A percentile compares a stretch with the other conserved stretches of the same genome.
Evolutionary conservation across 2,329 filamentous ascomycete species (phyloP).

Genomic region (Claviceps lovelessii): DNA sequence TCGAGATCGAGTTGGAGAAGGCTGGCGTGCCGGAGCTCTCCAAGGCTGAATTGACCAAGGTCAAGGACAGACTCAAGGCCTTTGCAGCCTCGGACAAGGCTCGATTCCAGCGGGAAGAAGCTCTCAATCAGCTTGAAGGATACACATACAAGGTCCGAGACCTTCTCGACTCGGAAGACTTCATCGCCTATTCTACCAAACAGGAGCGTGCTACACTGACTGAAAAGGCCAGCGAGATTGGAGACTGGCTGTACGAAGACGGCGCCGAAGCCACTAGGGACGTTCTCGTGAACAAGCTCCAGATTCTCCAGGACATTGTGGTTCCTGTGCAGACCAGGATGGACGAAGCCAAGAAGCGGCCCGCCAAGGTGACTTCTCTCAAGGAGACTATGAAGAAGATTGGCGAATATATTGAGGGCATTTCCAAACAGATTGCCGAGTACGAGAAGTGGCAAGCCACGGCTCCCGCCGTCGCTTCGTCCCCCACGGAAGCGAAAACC

Average conservation of each 20-base stretch:
- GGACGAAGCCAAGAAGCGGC: slow-evolving; percentile 57
- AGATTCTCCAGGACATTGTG: slow-evolving; percentile 63
- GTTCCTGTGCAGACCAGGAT: slow-evolving; percentile 62
- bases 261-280: slow-evolving; percentile 62
- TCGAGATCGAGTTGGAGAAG: slow-evolving; percentile 35
- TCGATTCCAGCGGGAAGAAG: slow-evolving; percentile 65
- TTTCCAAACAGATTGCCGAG: slow-evolving; percentile 56
- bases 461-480: slow-evolving; percentile 28
- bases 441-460: slow-evolving; percentile 48
- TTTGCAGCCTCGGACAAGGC: slow-evolving; percentile 78
- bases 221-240: slow-evolving; percentile 50
- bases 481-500: slow-evolving; percentile 33
- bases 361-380: slow-evolving; percentile 51
- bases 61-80: slow-evolving; percentile 60
- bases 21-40: slow-evolving; percentile 34
- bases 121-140: slow-evolving; percentile 80
- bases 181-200: slow-evolving; percentile 56
- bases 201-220: slow-evolving; percentile 53
- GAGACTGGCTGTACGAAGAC: slow-evolving; percentile 86
- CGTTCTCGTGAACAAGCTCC: slow-evolving; percentile 61
- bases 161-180: slow-evolving; percentile 62
- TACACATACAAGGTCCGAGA: slow-evolving; percentile 85
- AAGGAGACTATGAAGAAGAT: slow-evolving; percentile 59
- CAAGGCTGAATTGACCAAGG: slow-evolving; percentile 32
- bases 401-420: slow-evolving; percentile 51